A percentile compares a stretch with the other conserved stretches of the same genome.
Evolutionary conservation across 2,329 filamentous ascomycete species (phyloP).

Genomic region (Calonectria montana): DNA sequence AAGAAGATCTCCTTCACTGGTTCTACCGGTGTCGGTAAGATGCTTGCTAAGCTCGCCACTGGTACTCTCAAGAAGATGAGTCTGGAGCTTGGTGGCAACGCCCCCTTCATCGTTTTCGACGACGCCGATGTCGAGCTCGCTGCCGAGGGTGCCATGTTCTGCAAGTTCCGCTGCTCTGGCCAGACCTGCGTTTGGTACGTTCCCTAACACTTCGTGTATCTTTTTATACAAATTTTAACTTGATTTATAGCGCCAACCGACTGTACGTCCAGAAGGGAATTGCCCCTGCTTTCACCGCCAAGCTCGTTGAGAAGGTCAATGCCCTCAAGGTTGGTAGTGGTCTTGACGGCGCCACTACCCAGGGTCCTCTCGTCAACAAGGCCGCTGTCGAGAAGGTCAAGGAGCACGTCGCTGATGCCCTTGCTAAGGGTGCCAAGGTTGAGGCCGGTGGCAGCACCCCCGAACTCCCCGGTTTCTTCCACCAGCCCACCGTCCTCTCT

Average conservation of each 20-base stretch:
- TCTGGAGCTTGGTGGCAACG: constrained; percentile 78
- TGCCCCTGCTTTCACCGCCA: constrained; percentile 43
- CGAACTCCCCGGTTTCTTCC: constrained; percentile 75
- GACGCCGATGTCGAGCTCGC: constrained; percentile 74
- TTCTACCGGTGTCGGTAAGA: constrained; percentile 70
- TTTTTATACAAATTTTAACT: constrained; percentile 4
- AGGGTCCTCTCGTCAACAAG: constrained; percentile 68
- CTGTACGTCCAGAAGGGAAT: constrained; percentile 49
- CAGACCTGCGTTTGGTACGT: constrained; percentile 71
- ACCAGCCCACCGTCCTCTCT: constrained; percentile 77
- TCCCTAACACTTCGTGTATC: constrained; percentile 29
- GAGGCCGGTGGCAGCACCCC: constrained; percentile 68
- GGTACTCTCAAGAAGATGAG: constrained; percentile 74
- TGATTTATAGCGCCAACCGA: constrained; percentile 47
- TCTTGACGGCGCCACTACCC: constrained; percentile 39
- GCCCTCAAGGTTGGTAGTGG: constrained; percentile 44
- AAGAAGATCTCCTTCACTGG: constrained; percentile 78
- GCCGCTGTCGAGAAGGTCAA: constrained; percentile 72
- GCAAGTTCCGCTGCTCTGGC: constrained; percentile 56
- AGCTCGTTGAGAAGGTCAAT: constrained; percentile 45
- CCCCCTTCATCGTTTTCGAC: constrained; percentile 72
- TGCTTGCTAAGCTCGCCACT: constrained; percentile 70
- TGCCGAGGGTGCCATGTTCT: constrained; percentile 63
- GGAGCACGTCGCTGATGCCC: constrained; percentile 70
- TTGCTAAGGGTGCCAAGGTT: constrained; percentile 69